These are phyloP conservation scores for Melanopsichium pennsylvanicum DNA, from an alignment of 1,284 basidiomycete species.

Conservation along the genomic window DNA sequence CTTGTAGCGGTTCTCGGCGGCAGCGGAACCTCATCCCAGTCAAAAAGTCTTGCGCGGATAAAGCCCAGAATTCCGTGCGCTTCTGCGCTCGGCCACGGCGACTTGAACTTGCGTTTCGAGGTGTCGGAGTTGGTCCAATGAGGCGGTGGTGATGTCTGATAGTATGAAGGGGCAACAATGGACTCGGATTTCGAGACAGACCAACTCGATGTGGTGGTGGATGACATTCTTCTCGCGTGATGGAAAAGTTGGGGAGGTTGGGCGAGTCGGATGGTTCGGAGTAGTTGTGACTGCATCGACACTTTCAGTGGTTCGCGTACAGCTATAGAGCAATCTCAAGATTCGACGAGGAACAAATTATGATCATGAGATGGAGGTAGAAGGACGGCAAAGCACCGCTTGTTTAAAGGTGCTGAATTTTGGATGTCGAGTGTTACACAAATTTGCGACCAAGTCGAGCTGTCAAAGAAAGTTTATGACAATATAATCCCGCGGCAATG, in stretches of 20 bases:
- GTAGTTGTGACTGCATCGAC: conserved; percentile 17
- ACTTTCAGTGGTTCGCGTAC: too few relatives aligned
- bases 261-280: conserved; percentile 7
- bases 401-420: too few relatives aligned
- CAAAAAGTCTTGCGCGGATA: conserved; percentile 43
- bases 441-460: too few relatives aligned
- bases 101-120: conserved; percentile 30
- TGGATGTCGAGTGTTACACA: too few relatives aligned
- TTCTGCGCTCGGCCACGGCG: conserved; percentile 46
- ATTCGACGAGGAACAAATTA: too few relatives aligned
- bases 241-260: not conserved
- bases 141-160: conserved; percentile 42
- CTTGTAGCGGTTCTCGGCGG: conserved; percentile 27
- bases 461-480: not conserved
- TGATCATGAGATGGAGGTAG: not conserved
- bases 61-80: conserved; percentile 34
- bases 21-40: conserved; percentile 50
- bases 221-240: conserved; percentile 29
- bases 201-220: conserved; percentile 15
- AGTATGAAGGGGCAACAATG: conserved; percentile 33
- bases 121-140: conserved; percentile 39
- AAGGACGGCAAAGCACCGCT: too few relatives aligned
- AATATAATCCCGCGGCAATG: conserved; percentile 24
- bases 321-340: too few relatives aligned
- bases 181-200: conserved; percentile 20